These are phyloP conservation scores for Aspergillus sp. DNA, from an alignment of 2,329 filamentous ascomycete species.

Conservation along the genomic window DNA sequence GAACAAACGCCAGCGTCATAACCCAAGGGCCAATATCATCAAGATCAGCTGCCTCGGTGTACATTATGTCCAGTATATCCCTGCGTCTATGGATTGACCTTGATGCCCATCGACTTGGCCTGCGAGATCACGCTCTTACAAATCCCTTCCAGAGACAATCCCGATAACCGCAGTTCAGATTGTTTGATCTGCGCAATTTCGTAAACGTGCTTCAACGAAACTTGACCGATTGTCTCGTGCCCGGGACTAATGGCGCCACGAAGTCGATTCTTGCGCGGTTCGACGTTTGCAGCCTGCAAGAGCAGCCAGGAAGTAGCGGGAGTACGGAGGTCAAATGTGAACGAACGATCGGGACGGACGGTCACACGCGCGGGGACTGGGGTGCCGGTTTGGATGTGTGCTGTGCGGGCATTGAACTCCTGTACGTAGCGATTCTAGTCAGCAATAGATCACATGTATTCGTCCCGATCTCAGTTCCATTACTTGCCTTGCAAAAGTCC, in stretches of 20 bases:
- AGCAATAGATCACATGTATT: neutral
- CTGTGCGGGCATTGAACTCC: constrained; percentile 96
- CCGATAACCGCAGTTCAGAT: constrained; percentile 65
- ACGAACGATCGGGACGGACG: constrained; percentile 86
- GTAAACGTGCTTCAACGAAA: constrained; percentile 92
- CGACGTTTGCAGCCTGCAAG: constrained; percentile 71
- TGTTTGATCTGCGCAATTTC: constrained; percentile 98
- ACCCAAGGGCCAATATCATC: constrained; percentile 1
- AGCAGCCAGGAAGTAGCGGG: constrained; percentile 90
- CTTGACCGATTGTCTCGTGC: constrained; percentile 69
- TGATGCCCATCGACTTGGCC: constrained; percentile 68
- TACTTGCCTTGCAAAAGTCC: constrained; percentile 91
- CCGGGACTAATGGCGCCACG: constrained; percentile 68
- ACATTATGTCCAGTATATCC: constrained; percentile 1
- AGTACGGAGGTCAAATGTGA: constrained; percentile 87
- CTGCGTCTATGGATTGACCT: constrained; percentile 53
- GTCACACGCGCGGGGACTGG: constrained; percentile 87
- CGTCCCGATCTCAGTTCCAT: neutral
- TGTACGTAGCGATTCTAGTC: constrained; percentile 31
- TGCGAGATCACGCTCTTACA: constrained; percentile 69
- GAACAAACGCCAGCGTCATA: constrained; percentile 3
- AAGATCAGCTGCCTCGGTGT: neutral
- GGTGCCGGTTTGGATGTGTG: constrained; percentile 72
- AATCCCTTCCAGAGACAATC: constrained; percentile 61
- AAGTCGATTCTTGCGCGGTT: constrained; percentile 64